phyloP scores from a whole-genome alignment of 192 early-diverging fungal species.

The Endogone sp. region DNA sequence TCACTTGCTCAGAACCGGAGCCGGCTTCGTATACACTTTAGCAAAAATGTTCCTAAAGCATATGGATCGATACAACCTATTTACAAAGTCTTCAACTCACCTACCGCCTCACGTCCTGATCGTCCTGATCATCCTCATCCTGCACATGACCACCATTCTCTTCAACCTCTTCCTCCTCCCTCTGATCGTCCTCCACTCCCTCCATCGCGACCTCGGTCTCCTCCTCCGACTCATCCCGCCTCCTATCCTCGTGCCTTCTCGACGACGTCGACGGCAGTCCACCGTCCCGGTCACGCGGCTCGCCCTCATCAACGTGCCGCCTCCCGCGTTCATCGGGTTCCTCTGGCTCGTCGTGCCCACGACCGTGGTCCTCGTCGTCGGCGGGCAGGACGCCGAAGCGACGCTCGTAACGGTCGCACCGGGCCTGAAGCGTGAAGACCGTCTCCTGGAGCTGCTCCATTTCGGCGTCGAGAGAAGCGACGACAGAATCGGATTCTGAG shows the following conservation, averaged over 20 bases:
- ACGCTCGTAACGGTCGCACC: neutral
- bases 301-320: neutral
- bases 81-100: neutral
- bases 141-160: neutral
- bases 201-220: neutral
- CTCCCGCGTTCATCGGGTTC: neutral
- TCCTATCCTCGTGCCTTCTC: neutral
- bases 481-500: neutral
- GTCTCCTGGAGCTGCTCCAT: neutral
- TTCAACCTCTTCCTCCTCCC: neutral
- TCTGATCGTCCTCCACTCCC: neutral
- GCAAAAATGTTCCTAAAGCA: no score
- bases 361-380: neutral
- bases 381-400: neutral
- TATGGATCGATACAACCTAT: no score
- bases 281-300: neutral
- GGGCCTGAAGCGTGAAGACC: neutral
- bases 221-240: neutral
- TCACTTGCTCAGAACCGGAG: no score
- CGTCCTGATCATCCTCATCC: neutral
- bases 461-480: neutral
- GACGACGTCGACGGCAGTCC: neutral
- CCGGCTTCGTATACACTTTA: no score
- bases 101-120: no score
- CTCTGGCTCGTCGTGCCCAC: neutral